Evolutionary conservation across 2,329 filamentous ascomycete genomes (phyloP).

Genomic region (Epichloe sibirici): DNA sequence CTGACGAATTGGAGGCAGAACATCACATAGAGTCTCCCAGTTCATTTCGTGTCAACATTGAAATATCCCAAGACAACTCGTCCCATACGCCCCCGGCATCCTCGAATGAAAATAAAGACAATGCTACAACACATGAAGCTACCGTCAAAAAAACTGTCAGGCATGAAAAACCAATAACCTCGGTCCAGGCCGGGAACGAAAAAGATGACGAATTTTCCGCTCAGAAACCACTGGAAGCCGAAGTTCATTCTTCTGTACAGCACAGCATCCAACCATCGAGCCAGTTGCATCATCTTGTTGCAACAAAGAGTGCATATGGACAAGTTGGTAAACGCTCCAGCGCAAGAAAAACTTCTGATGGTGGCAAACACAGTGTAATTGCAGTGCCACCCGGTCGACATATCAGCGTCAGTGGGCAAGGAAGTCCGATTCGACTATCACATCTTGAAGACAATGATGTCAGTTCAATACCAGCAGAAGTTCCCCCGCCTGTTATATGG

Average conservation of each 20-base stretch:
- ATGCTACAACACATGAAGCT: background rate
- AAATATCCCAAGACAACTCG: background rate
- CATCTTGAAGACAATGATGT: background rate
- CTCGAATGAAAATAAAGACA: background rate
- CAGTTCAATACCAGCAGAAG: background rate
- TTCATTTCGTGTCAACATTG: background rate
- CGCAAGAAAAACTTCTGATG: background rate
- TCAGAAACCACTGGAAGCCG: background rate
- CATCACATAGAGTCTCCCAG: background rate
- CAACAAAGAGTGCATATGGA: background rate
- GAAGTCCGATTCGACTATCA: slow-evolving; percentile 4
- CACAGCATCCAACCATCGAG: background rate
- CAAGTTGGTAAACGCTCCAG: background rate
- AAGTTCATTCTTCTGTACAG: background rate
- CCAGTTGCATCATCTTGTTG: background rate
- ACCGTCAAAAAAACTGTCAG: background rate
- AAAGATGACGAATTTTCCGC: background rate
- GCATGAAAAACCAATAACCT: background rate
- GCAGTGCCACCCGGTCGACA: background rate
- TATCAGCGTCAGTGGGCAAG: slow-evolving; percentile 3
- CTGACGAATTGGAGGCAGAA: background rate
- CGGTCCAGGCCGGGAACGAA: background rate
- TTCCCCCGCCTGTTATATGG: background rate
- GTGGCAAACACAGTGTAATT: background rate
- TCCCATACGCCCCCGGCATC: background rate